A percentile compares a stretch with the other conserved stretches of the same genome.
phyloP scores from a whole-genome alignment of 495 filamentous ascomycete genomes.

The Umbilicaria muhlenbergii region DNA sequence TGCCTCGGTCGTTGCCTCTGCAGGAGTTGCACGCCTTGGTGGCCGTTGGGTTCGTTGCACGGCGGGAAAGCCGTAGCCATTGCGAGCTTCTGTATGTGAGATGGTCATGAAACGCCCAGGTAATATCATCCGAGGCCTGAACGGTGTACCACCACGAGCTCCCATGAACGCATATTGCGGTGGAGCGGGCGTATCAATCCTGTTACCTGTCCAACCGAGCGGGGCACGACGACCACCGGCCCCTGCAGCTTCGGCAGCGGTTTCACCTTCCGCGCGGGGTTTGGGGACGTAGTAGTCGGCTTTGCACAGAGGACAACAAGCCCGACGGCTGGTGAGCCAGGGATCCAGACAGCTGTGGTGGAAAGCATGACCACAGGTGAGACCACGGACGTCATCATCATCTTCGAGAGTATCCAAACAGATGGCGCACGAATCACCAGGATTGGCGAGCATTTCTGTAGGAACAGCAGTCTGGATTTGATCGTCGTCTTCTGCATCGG shows the following conservation, averaged over 20 bases:
- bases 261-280: slow-evolving; percentile 44
- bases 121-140: slow-evolving; percentile 14
- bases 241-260: slow-evolving; percentile 17
- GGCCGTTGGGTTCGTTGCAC: slow-evolving; percentile 5
- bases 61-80: slow-evolving; percentile 13
- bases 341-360: slow-evolving; percentile 89
- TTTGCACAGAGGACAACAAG: slow-evolving; percentile 95
- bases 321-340: slow-evolving; percentile 83
- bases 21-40: background rate
- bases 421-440: slow-evolving; percentile 94
- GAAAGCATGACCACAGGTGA: slow-evolving; percentile 93
- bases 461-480: slow-evolving; percentile 71
- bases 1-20: background rate
- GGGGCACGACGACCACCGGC: slow-evolving; percentile 14
- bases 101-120: slow-evolving; percentile 14
- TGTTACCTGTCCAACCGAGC: slow-evolving; percentile 3
- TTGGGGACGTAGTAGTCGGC: slow-evolving; percentile 91
- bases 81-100: slow-evolving; percentile 4
- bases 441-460: slow-evolving; percentile 64
- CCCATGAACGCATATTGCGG: slow-evolving; percentile 18
- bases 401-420: slow-evolving; percentile 90
- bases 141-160: slow-evolving; percentile 5
- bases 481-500: slow-evolving; percentile 69
- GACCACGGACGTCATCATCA: slow-evolving; percentile 84
- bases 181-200: slow-evolving; percentile 10